These are phyloP conservation scores for Pestalotiopsis sp. DNA, from an alignment of 2,329 filamentous ascomycete species.

Conservation along the genomic window DNA sequence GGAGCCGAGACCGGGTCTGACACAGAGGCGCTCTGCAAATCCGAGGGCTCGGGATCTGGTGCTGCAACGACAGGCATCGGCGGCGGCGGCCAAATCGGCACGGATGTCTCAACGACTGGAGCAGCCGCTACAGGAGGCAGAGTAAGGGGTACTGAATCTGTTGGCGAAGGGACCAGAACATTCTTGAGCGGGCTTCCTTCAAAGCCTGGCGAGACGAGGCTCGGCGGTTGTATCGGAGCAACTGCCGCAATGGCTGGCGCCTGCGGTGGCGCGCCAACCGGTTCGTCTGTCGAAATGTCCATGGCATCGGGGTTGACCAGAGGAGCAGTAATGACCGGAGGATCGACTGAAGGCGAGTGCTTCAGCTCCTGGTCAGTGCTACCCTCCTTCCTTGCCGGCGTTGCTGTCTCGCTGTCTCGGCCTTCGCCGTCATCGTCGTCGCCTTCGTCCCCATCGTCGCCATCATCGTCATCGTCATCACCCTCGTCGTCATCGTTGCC, in stretches of 20 bases:
- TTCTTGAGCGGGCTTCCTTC: constrained; percentile 59
- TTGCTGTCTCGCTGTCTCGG: constrained; percentile 48
- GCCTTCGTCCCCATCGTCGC: constrained; percentile 46
- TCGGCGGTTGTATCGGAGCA: constrained; percentile 30
- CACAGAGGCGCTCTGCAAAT: background rate
- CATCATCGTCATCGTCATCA: constrained; percentile 50
- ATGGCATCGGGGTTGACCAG: constrained; percentile 23
- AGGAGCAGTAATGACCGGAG: constrained; percentile 19
- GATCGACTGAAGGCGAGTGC: constrained; percentile 29
- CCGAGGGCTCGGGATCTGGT: background rate
- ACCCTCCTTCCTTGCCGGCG: constrained; percentile 30
- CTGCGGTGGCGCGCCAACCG: constrained; percentile 13
- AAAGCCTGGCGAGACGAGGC: constrained; percentile 31
- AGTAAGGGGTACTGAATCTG: constrained; percentile 32
- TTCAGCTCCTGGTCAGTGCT: constrained; percentile 34
- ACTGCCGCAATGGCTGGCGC: constrained; percentile 32
- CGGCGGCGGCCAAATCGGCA: background rate
- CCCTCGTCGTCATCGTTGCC: constrained; percentile 51
- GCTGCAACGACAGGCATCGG: background rate
- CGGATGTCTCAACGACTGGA: background rate
- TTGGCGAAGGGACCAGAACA: constrained; percentile 49
- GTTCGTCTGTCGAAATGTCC: constrained; percentile 19
- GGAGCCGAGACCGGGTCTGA: constrained; percentile 16
- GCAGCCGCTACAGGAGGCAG: constrained; percentile 17
- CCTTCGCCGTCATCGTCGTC: constrained; percentile 45